Evolutionary conservation across 495 filamentous ascomycete species (phyloP), one percentile per base, ranked within the genome.

Genomic region (Tuber borchii): DNA sequence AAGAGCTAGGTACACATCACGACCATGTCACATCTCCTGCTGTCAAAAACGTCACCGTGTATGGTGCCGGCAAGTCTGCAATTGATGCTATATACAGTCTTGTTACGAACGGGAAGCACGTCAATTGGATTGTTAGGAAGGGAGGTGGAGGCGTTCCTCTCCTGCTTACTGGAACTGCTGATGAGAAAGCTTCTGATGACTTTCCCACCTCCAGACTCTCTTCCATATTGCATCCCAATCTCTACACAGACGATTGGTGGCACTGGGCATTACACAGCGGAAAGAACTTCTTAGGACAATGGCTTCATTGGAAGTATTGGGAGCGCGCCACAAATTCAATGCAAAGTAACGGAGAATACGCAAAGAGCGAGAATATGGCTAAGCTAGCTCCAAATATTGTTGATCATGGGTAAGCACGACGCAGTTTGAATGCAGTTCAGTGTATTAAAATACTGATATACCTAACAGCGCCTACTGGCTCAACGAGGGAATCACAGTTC

Each of bases 21-120:
- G 77, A 77, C 7, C 76, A 80, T 14, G 39, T 83, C 14, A 45
- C 37, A 14, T 73, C 80, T 37, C 39, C 72, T 10, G 70, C 71
- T 1, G 76, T 84, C n/a, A 56, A 79, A 19, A 73, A 74, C 8
- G 82, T 83, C 6, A 82, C 83, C 20, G 84, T 87, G 5, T 77
- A 86, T n/a, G 86, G 85, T 0, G 86, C 81, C 12, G 84, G 82
- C 14, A 87, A 87, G 77, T 86, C 86, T 14, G 83, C 85, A 6
- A 84, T 82, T 69, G 86, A 87, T 77, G 83, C 84, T 19, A 82
- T 84, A 10, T 84, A 83, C 44, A 78, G 85, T 40, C 82, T 84
- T n/a, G 73, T 84, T 0, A 79, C 81, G 19, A 73, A 79, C 34
- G 85, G 86, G 2, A 86, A 86, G 74, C 78, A 84, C 31, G 86